These are phyloP conservation scores for Irpex lacteus DNA, from an alignment of 1,284 basidiomycete genomes.

Conservation along the genomic window DNA sequence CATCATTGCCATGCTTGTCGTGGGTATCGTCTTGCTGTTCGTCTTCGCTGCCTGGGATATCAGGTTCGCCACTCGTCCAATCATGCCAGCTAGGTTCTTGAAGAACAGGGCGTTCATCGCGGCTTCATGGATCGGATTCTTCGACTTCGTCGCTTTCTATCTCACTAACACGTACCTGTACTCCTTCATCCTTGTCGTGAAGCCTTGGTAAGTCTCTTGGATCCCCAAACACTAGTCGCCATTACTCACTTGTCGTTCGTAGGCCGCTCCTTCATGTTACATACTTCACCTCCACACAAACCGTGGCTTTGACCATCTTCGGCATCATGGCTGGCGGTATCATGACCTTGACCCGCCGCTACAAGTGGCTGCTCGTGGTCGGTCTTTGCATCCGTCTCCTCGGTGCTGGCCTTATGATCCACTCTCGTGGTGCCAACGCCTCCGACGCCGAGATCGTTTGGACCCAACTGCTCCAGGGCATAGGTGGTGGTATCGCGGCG, in stretches of 20 bases:
- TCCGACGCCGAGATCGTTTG: constrained; percentile 61
- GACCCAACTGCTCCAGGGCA: constrained; percentile 75
- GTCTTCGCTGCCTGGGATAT: constrained; percentile 49
- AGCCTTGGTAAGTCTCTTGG: constrained; percentile 43
- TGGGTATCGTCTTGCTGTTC: constrained; percentile 45
- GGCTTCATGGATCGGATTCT: constrained; percentile 64
- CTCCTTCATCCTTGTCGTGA: constrained; percentile 60
- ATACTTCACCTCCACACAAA: constrained; percentile 56
- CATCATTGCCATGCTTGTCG: constrained; percentile 53
- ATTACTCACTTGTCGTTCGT: too few species aligned
- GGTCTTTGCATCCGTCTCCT: constrained; percentile 69
- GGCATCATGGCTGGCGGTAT: constrained; percentile 57
- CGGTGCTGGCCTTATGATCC: constrained; percentile 73
- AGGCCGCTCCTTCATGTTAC: constrained; percentile 51
- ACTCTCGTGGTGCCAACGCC: constrained; percentile 61
- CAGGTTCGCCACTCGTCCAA: constrained; percentile 46
- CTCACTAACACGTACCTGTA: constrained; percentile 59
- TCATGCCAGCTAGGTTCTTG: constrained; percentile 55
- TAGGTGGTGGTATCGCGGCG: constrained; percentile 78
- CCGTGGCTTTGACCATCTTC: constrained; percentile 63
- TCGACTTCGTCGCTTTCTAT: constrained; percentile 70
- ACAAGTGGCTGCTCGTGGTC: constrained; percentile 60
- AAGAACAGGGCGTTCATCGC: constrained; percentile 57
- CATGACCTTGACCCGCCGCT: constrained; percentile 55
- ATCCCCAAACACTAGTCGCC: background rate